These are phyloP conservation scores for Microthyrium microscopicum DNA, from an alignment of 2,329 filamentous ascomycete species.

Conservation along the genomic window DNA sequence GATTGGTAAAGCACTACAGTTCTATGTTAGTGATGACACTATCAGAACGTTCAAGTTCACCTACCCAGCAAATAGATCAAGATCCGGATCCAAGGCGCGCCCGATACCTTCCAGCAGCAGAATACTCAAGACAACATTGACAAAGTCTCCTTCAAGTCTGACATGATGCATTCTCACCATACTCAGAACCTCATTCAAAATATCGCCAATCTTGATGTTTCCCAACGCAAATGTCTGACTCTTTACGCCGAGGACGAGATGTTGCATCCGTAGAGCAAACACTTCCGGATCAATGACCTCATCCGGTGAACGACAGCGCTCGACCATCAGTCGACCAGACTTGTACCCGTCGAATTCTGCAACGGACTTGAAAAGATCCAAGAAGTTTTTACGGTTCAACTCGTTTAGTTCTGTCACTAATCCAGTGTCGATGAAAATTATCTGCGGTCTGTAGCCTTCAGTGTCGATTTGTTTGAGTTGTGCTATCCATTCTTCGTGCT, in stretches of 20 bases:
- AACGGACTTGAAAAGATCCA: conserved; percentile 88
- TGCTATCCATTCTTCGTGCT: conserved; percentile 52
- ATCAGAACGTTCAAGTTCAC: conserved; percentile 16
- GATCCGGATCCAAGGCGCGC: conserved; percentile 63
- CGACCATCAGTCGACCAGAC: conserved; percentile 88
- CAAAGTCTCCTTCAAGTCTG: conserved; percentile 87
- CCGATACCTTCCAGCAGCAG: conserved; percentile 89
- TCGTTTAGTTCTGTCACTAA: conserved; percentile 86
- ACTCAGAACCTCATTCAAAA: conserved; percentile 71
- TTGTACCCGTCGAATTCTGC: conserved; percentile 96
- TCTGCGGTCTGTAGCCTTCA: conserved; percentile 81
- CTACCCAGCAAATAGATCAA: conserved; percentile 68
- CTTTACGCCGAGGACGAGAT: conserved; percentile 83
- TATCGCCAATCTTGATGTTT: conserved; percentile 90
- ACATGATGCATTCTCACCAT: conserved; percentile 94
- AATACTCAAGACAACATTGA: conserved; percentile 94
- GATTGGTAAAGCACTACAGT: conserved; percentile 67
- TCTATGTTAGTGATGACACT: conserved; percentile 7
- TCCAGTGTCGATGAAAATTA: conserved; percentile 95
- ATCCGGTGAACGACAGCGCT: conserved; percentile 81
- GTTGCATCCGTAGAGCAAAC: conserved; percentile 93
- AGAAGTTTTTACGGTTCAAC: conserved; percentile 73
- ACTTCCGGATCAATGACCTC: conserved; percentile 78
- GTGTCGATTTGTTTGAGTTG: conserved; percentile 62
- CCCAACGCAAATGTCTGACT: conserved; percentile 78